Evolutionary conservation across 257 asterid genomes (phyloP).

Genomic region (Capsicum chinense): DNA sequence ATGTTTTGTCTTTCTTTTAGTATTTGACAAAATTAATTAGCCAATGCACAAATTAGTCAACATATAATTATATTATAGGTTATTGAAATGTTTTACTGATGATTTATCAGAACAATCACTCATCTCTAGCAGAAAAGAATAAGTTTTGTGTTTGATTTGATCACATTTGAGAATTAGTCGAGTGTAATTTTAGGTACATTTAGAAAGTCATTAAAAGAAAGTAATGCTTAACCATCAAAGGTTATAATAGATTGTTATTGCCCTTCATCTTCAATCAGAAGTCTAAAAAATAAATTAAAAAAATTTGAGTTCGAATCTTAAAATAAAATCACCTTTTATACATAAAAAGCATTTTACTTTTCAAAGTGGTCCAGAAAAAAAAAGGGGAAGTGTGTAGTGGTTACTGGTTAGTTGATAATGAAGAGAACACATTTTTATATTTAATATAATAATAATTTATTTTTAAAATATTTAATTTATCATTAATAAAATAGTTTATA

Average conservation of each 20-base stretch:
- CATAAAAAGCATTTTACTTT: too few species aligned
- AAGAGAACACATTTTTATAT: not conserved
- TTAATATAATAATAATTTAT: not conserved
- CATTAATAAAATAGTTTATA: not conserved
- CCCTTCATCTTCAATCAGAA: too few species aligned
- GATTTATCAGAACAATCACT: too few species aligned
- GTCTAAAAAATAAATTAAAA: too few species aligned
- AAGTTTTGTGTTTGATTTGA: not conserved
- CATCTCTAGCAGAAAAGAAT: too few species aligned
- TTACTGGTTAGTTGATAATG: not conserved
- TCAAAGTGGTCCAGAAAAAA: not conserved
- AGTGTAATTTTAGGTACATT: not conserved
- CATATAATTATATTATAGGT: not conserved
- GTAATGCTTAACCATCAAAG: not conserved
- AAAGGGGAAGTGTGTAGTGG: not conserved
- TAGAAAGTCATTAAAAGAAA: not conserved
- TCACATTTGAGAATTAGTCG: not conserved
- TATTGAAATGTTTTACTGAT: too few species aligned
- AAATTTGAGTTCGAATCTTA: not conserved
- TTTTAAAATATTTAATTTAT: not conserved
- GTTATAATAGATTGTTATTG: not conserved
- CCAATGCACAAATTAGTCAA: not conserved
- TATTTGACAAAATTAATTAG: conserved; percentile 15
- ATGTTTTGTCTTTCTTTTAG: not conserved
- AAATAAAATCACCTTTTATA: too few species aligned